Evolutionary conservation across 1,139 yeast genomes (phyloP).

Genomic region (Kodamaea alishanica): DNA sequence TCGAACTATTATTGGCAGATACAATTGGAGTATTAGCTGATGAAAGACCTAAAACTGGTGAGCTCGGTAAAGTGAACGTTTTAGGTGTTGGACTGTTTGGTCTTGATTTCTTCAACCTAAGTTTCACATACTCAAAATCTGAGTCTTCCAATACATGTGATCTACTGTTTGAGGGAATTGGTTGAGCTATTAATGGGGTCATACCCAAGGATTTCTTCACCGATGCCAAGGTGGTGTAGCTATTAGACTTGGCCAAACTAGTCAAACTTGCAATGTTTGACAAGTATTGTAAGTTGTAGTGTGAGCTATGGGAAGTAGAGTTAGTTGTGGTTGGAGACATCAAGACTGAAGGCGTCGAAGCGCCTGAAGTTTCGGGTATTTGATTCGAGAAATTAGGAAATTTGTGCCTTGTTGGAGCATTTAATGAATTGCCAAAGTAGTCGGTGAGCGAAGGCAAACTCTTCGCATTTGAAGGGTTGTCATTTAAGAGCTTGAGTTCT

Average conservation of each 20-base stretch:
- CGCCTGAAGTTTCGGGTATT: background rate
- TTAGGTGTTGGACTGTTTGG: conserved; percentile 54
- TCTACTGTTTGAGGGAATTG: conserved; percentile 14
- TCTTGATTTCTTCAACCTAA: conserved; percentile 62
- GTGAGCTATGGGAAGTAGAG: conserved; percentile 15
- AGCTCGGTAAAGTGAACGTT: conserved; percentile 55
- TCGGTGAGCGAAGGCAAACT: conserved; percentile 65
- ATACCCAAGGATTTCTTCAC: conserved; percentile 35
- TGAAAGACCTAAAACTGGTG: conserved; percentile 51
- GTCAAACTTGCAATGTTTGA: conserved; percentile 17
- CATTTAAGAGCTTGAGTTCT: conserved; percentile 57
- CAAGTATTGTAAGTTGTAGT: conserved; percentile 22
- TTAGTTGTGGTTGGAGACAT: conserved; percentile 6
- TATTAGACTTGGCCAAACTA: conserved; percentile 12
- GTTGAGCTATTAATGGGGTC: conserved; percentile 36
- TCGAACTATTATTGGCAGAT: conserved; percentile 44
- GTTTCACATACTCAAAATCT: conserved; percentile 45
- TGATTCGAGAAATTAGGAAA: conserved; percentile 14
- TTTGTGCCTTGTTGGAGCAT: conserved; percentile 16
- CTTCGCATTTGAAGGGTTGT: conserved; percentile 35
- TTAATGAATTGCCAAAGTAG: conserved; percentile 35
- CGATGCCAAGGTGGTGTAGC: conserved; percentile 15
- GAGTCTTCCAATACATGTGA: conserved; percentile 37
- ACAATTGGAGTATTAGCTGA: conserved; percentile 42
- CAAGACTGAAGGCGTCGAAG: conserved; percentile 8